Base-by-base conservation (phyloP, 352 stramenopile genomes). In the Globisporangium paroecandrum region DNA sequence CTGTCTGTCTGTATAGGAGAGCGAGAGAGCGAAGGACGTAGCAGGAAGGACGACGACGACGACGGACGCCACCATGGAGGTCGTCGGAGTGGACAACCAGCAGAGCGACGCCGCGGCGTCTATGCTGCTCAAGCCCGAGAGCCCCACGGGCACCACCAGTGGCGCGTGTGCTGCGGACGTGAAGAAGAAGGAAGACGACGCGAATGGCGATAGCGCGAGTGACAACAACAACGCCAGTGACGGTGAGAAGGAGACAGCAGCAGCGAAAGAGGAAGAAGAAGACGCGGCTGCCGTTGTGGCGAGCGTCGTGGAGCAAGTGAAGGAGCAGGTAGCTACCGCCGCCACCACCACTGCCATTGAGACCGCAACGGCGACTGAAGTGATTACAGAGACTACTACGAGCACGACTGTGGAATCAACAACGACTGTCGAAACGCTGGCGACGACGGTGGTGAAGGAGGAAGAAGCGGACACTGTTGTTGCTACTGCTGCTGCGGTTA, bases 41-140 rank as follows among this genome's bases (percentile, higher is more conserved):
- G 41, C 41, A 49, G 41, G 15, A 49, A 60, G 27, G 54, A 57
- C 12, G 51, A 57, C 51, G 27, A 57, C 51, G 27, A 9, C 4
- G 18, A 38, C 38, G 13, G 12, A 46, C 38, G 18, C 36, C 43
- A 32, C 36, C 54, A 59, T 60, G 64, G 64, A 69, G 43, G 54
- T 56, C 25, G 64, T 56, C 20, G 64, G 58, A 25, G 64, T 64
- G 56, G 64, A 69, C 64, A 69, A 69, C 64, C 64, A 69, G 64
- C 56, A 49, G 18, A 54, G 36, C 24, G 51, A 49, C 15, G 24
- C 34, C 10, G n/a, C 29, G 22, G n/a, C 29, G 22, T 32, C 18
- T 24, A 49, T 49, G 41, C 25, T 55, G 27, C 20, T 38, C 34
- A 62, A 61, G 34, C 22, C 51, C 7, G 51, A 61, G n/a, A 61